phyloP scores from a whole-genome alignment of 1,284 basidiomycete genomes.

The Naganishia liquefaciens region DNA sequence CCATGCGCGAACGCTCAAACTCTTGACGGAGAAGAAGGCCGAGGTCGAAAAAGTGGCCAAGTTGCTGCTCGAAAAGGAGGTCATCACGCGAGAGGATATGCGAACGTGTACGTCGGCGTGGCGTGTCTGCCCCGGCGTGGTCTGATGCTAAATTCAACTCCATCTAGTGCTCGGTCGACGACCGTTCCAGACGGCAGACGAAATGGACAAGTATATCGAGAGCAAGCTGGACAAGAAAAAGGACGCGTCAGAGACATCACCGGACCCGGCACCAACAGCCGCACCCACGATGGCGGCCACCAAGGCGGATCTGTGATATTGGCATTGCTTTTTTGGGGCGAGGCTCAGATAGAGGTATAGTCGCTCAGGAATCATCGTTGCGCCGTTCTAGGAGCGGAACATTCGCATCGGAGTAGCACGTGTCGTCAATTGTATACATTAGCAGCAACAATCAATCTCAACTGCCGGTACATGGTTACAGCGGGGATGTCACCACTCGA shows the following conservation, averaged over 20 bases:
- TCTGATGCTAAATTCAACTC: background rate
- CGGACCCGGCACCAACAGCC: background rate
- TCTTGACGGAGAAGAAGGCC: conserved; percentile 77
- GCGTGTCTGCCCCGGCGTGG: background rate
- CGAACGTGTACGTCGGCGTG: conserved; percentile 41
- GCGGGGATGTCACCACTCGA: no score
- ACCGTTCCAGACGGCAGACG: conserved; percentile 77
- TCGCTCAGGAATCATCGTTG: background rate
- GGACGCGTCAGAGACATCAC: conserved; percentile 5
- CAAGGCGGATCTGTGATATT: conserved; percentile 13
- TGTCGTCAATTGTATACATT: conserved; percentile 14
- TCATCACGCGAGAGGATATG: conserved; percentile 72
- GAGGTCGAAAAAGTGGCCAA: conserved; percentile 95
- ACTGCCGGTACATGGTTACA: background rate
- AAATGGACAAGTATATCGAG: conserved; percentile 92
- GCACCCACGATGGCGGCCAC: conserved; percentile 16
- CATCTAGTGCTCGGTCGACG: conserved; percentile 71
- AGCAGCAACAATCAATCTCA: conserved; percentile 19
- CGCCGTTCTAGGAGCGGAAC: no score
- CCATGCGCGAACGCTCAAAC: conserved; percentile 78
- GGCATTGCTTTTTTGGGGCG: background rate
- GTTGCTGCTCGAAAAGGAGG: conserved; percentile 87
- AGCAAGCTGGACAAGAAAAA: conserved; percentile 47
- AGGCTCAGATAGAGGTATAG: conserved; percentile 1
- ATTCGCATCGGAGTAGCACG: no score